Evolutionary conservation across 495 filamentous ascomycete species (phyloP).

Genomic region (Glonium stellatum): DNA sequence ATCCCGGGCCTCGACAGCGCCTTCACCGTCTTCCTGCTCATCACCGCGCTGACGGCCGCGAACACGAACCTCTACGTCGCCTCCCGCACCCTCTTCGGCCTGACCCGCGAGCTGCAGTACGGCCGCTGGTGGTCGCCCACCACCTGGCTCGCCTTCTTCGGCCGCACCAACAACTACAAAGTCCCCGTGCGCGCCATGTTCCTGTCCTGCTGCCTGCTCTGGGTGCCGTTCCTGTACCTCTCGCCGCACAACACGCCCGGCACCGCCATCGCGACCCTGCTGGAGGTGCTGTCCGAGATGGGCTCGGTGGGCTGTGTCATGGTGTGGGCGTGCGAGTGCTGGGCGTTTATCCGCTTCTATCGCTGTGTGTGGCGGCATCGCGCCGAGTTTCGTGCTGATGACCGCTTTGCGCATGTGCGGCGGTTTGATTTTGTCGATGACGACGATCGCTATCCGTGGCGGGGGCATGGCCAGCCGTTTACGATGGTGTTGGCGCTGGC

Average conservation of each 20-base stretch:
- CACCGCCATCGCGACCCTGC: not conserved
- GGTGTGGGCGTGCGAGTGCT: constrained; percentile 3
- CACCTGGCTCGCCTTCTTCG: not conserved
- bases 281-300: not conserved
- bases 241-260: not conserved
- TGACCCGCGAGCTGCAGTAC: constrained; percentile 35
- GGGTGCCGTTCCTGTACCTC: not conserved
- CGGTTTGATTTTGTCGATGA: constrained; percentile 5
- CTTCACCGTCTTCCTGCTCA: constrained; percentile 40
- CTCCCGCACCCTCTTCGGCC: constrained; percentile 42
- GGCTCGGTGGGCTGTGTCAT: constrained; percentile 1
- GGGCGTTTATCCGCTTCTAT: constrained; percentile 4
- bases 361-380: constrained; percentile 19
- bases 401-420: constrained; percentile 14
- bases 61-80: constrained; percentile 45
- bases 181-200: not conserved
- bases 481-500: constrained; percentile 36
- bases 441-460: constrained; percentile 40
- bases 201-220: not conserved
- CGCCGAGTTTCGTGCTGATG: constrained; percentile 31
- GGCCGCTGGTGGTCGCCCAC: not conserved
- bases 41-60: constrained; percentile 39
- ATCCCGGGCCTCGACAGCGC: constrained; percentile 33
- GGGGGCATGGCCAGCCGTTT: constrained; percentile 40
- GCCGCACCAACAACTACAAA: not conserved